Base-by-base conservation (phyloP, 225 moss, liverwort and hornwort genomes). In the Polytrichum formosum region DNA sequence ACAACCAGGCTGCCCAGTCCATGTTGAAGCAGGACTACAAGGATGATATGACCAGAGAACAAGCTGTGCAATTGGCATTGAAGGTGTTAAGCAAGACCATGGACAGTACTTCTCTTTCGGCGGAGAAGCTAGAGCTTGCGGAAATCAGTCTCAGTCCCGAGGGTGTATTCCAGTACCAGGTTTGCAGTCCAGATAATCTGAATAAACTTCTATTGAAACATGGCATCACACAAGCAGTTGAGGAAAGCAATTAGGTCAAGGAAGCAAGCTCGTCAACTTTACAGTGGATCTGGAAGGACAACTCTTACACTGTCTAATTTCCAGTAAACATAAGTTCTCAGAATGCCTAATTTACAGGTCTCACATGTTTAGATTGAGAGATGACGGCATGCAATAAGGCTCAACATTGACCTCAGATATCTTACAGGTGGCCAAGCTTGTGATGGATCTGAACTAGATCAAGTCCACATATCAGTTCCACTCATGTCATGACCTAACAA, bases 21-120 rank as follows among this genome's bases (percentile, higher is more conserved):
- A 92, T 92, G 91, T 77, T 92, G 21, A 92, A 92, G 76, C 90
- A 90, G 82, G 91, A 92, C 77, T 92, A 87, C 68, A 90, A 90
- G 78, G 91, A 92, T 67, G 87, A 90, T 53, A 90, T 92, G 68
- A 87, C 81, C 56, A 87, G 91, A 75, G 91, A 92, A 75, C 85
- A 92, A 72, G 91, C 91, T 28, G 91, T 92, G 28, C 87, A 92
- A 75, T 63, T 92, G 63, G 91, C 91, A 35, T 69, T 92, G 70
- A 92, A 92, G 73, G 89, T 92, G 28, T 79, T 92, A 37, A 92
- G 91, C 74, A 92, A 92, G 83, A 92, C 91, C 63, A 92, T 92
- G 91, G 91, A 92, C 73, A 92, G 91, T 55, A 92, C 91, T 33
- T 89, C 89, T 65, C 71, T 92, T 46, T 90, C 91, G 63, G 87